Evolutionary conservation across 1,284 basidiomycete genomes (phyloP), one percentile per base, ranked within the genome.

Genomic region (Heterobasidion irregulare): DNA sequence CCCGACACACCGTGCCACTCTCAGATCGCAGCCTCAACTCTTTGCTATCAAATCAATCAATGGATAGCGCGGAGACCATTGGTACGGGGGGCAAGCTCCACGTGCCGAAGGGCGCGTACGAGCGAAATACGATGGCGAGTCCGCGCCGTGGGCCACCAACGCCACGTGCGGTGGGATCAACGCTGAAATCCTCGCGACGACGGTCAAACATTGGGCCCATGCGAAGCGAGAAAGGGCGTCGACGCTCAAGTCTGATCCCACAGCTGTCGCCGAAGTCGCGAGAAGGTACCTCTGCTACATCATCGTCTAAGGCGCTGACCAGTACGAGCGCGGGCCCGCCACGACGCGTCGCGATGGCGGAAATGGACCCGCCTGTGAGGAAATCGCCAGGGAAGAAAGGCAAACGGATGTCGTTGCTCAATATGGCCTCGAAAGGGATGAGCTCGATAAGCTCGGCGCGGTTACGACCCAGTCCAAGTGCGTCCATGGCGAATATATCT

Each of bases 171-270:
- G 56, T 57, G 2, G 57, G 55, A 3, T 46, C 47, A 5, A 41
- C 52, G 9, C 5, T 52, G 18, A 61, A 62, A 48, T 51, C 54
- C 33, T 38, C 55, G 12, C 75, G 87, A 57, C 75, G 89, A 58
- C 78, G 84, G 51, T 92, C 89, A 33, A 84, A 83, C 61, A 78
- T 89, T 55, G 89, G 89, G 4, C 79, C 84, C 12, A 63, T 84
- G 64, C 80, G 88, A 32, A 76, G 71, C 58, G 89, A 91, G 67
- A 87, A 87, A 66, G 70, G 70, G 15, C 72, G 88, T 59, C 73
- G 88, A 58, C 76, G 89, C 53, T 90, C 89, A 44, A 92, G 89
- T 64, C 69, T 89, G 73, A 87, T 91, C 58, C 84, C 84, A 10
- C 79, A 84, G 61, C 74, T 83, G 45, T 78, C 82, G 12, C 74